Evolutionary conservation across 2,329 filamentous ascomycete genomes (phyloP).

Genomic region (Sclerotinia borealis): DNA sequence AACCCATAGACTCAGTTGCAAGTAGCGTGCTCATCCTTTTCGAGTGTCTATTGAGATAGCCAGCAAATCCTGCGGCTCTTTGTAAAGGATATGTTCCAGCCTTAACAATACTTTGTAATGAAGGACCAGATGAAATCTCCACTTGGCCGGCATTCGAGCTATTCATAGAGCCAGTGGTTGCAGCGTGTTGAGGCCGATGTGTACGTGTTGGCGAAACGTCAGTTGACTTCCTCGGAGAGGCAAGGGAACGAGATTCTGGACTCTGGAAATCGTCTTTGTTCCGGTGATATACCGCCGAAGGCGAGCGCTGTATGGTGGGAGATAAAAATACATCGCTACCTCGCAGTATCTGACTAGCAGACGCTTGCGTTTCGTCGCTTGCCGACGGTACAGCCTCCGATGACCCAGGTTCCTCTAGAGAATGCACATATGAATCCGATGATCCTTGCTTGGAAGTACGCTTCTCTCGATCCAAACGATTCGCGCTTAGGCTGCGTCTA

Average conservation of each 20-base stretch:
- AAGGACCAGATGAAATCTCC: slow-evolving; percentile 41
- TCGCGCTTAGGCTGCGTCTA: slow-evolving; percentile 46
- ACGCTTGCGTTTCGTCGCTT: slow-evolving; percentile 66
- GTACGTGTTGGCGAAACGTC: slow-evolving; percentile 13
- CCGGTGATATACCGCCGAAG: slow-evolving; percentile 23
- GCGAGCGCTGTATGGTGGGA: slow-evolving; percentile 57
- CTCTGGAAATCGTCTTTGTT: slow-evolving; percentile 15
- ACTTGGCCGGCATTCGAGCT: slow-evolving; percentile 19
- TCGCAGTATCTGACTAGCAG: slow-evolving; percentile 83
- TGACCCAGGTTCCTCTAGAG: slow-evolving; percentile 65
- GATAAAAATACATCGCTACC: slow-evolving; percentile 84
- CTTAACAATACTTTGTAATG: slow-evolving; percentile 52
- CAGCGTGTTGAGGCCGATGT: slow-evolving; percentile 16
- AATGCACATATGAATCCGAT: slow-evolving; percentile 70
- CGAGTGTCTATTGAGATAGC: slow-evolving; percentile 72
- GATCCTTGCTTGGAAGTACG: slow-evolving; percentile 53
- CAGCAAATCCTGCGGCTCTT: slow-evolving; percentile 74
- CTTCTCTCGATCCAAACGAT: slow-evolving; percentile 44
- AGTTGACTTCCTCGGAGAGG: slow-evolving; percentile 18
- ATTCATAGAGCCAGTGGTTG: slow-evolving; percentile 24
- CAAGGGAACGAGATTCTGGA: slow-evolving; percentile 19
- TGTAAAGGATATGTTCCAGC: slow-evolving; percentile 73
- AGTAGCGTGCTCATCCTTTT: slow-evolving; percentile 76
- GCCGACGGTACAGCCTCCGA: slow-evolving; percentile 65
- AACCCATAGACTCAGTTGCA: slow-evolving; percentile 89